Evolutionary conservation across 441 rosid genomes (phyloP), one percentile per base, ranked within the genome.

Genomic region (Kokia cookei): DNA sequence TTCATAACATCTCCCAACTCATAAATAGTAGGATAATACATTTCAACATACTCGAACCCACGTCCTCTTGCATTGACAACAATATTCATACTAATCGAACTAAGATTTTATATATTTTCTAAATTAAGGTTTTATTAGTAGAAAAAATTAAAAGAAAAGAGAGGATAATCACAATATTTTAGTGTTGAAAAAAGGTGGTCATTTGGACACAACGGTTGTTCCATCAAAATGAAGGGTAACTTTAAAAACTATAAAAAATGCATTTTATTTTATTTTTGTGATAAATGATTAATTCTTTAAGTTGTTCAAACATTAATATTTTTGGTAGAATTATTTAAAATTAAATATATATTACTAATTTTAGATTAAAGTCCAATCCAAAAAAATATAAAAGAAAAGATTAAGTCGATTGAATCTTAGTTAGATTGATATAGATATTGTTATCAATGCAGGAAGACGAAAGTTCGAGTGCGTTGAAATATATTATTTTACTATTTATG

Each of bases 371-470:
- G 8, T 3, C 35, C 2, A 4, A 32, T 32, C 5, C 3, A 32
- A 32, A 32, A 32, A 4, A 32, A n/a, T n/a, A n/a, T 32, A 32
- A 32, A 32, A 32, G 4, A 0, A 32, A 32, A 32, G 1, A 1
- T 32, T 32, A 32, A 32, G 5, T 1, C 35, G 35, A 1, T 32
- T 32, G 37, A 32, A 1, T 32, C 5, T 32, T 32, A 4, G 1
- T 4, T 32, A 5, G 0, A 32, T 0, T 32, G 0, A 0, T 32
- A 4, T 4, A 32, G 5, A 6, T 32, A 32, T 32, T 32, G 6
- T 32, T 32, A 2, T 32, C 6, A 32, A 32, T 5, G 6, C 0
- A 32, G 0, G 37, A 4, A 0, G 6, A 4, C 37, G 0, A 4
- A 0, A 0, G 6, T 4, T 32, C 6, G 37, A 32, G 37, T 4